These are phyloP conservation scores for Lentinula sp. DNA, from an alignment of 768 basidiomycete genomes.

Conservation along the genomic window DNA sequence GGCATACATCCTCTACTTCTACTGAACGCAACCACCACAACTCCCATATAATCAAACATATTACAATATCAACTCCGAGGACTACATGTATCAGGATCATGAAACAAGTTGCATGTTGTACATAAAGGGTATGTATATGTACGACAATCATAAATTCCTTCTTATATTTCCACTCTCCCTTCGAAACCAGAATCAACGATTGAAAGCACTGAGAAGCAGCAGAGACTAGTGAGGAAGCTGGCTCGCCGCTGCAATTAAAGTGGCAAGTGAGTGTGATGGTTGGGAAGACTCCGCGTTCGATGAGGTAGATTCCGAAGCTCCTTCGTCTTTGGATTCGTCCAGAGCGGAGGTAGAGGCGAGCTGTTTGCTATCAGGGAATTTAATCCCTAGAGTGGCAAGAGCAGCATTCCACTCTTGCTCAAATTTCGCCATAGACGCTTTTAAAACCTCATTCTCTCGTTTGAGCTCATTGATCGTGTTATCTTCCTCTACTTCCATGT, in stretches of 20 bases:
- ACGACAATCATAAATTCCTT: not conserved
- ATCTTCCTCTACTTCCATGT: not conserved
- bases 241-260: slow-evolving; percentile 3
- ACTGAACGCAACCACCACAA: not conserved
- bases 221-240: not conserved
- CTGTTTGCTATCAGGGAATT: not conserved
- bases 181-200: not conserved
- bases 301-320: not conserved
- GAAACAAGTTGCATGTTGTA: not conserved
- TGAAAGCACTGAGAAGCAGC: not conserved
- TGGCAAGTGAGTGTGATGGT: not conserved
- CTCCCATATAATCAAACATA: not conserved
- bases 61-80: not conserved
- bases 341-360: not conserved
- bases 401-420: slow-evolving; percentile 5
- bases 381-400: not conserved
- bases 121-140: not conserved
- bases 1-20: not conserved
- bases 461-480: not conserved
- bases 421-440: slow-evolving; percentile 2
- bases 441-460: slow-evolving; percentile 1
- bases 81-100: not conserved
- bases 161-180: no score
- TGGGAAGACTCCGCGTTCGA: not conserved
- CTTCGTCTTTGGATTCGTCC: not conserved